phyloP scores from a whole-genome alignment of 345 rosid genomes.

The Moricandia arvensis region DNA sequence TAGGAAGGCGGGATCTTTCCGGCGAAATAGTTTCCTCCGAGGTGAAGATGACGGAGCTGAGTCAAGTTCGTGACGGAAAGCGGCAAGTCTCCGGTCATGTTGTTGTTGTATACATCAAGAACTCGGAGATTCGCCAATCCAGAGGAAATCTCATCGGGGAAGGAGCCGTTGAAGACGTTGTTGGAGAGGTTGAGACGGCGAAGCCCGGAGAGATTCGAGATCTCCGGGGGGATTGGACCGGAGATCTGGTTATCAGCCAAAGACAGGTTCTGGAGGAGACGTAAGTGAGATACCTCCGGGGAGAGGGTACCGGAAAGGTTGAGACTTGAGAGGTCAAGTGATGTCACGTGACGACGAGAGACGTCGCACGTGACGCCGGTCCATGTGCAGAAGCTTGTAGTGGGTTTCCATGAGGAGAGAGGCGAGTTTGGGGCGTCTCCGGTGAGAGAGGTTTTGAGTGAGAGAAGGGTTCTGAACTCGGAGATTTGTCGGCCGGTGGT shows the following conservation, averaged over 20 bases:
- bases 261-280: conserved; percentile 57
- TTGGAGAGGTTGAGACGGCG: conserved; percentile 71
- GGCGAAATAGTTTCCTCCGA: conserved; percentile 79
- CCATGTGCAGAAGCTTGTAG: conserved; percentile 61
- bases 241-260: conserved; percentile 56
- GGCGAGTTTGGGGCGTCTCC: conserved; percentile 45
- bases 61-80: conserved; percentile 58
- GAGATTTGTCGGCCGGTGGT: conserved; percentile 43
- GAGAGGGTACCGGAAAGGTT: conserved; percentile 76
- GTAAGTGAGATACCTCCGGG: conserved; percentile 55
- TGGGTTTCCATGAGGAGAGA: conserved; percentile 65
- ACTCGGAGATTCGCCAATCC: conserved; percentile 61
- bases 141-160: conserved; percentile 56
- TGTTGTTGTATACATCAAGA: conserved; percentile 91
- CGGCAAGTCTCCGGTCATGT: conserved; percentile 76
- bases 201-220: conserved; percentile 58
- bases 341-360: conserved; percentile 56
- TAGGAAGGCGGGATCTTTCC: conserved; percentile 73
- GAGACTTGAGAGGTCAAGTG: conserved; percentile 61
- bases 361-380: conserved; percentile 68
- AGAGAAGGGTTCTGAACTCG: conserved; percentile 71
- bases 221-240: conserved; percentile 68
- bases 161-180: conserved; percentile 71
- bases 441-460: conserved; percentile 64
- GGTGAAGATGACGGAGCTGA: conserved; percentile 71